These are phyloP conservation scores for Stachybotrys chlorohalonatus DNA, from an alignment of 2,329 filamentous ascomycete species.

Conservation along the genomic window DNA sequence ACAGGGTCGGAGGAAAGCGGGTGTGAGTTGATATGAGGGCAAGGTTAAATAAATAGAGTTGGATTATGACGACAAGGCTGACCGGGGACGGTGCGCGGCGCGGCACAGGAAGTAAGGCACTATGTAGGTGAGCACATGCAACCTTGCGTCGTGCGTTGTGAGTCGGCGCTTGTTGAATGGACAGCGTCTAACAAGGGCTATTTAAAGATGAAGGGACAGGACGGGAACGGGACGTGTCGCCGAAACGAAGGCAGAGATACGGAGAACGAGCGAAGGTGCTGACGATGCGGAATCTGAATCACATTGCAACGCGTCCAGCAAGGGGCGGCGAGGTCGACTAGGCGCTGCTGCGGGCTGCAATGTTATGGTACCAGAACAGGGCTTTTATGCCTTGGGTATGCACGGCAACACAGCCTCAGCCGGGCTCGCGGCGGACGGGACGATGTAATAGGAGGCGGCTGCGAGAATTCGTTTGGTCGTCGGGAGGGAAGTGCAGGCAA, in stretches of 20 bases:
- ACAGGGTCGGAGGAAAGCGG: background rate
- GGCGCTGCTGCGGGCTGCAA: background rate
- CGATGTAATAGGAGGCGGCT: background rate
- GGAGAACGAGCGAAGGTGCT: background rate
- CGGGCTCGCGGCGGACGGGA: background rate
- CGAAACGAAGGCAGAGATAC: background rate
- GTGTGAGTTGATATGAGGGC: background rate
- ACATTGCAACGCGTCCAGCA: background rate
- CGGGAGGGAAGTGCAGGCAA: background rate
- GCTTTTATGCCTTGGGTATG: background rate
- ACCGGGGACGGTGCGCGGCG: too few species aligned
- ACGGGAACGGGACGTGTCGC: background rate
- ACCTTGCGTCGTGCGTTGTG: background rate
- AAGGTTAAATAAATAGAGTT: background rate
- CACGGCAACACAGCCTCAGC: background rate
- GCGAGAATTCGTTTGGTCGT: background rate
- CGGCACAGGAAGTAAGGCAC: background rate
- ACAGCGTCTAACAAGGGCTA: background rate
- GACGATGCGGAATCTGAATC: background rate
- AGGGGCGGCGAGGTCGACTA: background rate
- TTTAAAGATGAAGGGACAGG: background rate
- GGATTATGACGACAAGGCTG: background rate
- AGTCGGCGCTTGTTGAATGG: background rate
- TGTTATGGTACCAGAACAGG: background rate
- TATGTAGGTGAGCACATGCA: background rate